These are phyloP conservation scores for Punica granatum DNA, from an alignment of 345 rosid genomes.

Conservation along the genomic window DNA sequence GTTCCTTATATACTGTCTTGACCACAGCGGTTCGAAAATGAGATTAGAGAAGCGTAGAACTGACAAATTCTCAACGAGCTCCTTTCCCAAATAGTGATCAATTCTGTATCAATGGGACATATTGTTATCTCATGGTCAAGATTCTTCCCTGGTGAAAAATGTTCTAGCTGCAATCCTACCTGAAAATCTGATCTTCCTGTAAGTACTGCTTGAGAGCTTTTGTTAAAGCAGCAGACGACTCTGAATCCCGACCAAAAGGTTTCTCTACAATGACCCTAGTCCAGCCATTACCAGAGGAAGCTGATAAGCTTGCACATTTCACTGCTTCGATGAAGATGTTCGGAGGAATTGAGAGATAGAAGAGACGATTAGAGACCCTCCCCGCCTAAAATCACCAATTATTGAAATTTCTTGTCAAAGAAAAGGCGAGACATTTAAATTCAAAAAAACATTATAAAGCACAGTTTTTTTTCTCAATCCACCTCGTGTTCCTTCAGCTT, in stretches of 20 bases:
- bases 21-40: slow-evolving; percentile 94
- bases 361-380: slow-evolving; percentile 81
- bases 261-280: slow-evolving; percentile 98
- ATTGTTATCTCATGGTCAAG: slow-evolving; percentile 14
- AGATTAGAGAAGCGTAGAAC: slow-evolving; percentile 98
- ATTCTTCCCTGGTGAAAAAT: background rate
- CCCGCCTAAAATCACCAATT: slow-evolving; percentile 44
- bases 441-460: background rate
- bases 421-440: background rate
- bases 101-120: slow-evolving; percentile 43
- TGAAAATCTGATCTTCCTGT: slow-evolving; percentile 89
- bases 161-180: slow-evolving; percentile 25
- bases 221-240: slow-evolving; percentile 91
- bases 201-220: slow-evolving; percentile 74
- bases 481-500: slow-evolving; percentile 91
- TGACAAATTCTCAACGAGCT: slow-evolving; percentile 92
- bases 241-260: slow-evolving; percentile 98
- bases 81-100: slow-evolving; percentile 97
- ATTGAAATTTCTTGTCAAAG: background rate
- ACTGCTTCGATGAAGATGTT: slow-evolving; percentile 92
- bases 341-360: slow-evolving; percentile 91
- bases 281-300: slow-evolving; percentile 93
- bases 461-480: slow-evolving; percentile 6
- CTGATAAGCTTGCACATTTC: slow-evolving; percentile 79
- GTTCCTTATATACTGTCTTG: slow-evolving; percentile 87